Evolutionary conservation across 768 basidiomycete genomes (phyloP).

Genomic region (Termitomyces sp.): DNA sequence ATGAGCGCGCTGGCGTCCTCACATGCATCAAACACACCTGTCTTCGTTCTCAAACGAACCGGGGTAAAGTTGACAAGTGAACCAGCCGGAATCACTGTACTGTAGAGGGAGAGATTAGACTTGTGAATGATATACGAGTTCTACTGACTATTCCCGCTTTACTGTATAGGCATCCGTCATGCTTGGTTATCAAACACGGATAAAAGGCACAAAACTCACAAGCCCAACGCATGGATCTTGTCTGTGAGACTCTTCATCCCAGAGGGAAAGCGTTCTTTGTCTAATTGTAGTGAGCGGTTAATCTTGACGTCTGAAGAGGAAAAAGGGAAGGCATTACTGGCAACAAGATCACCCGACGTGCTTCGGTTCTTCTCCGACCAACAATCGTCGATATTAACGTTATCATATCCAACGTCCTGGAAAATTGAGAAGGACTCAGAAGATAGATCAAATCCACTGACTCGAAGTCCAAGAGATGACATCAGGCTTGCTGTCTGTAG

Average conservation of each 20-base stretch:
- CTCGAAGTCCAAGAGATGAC: slow-evolving; percentile 49
- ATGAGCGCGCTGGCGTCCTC: neutral
- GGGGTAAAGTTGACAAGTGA: slow-evolving; percentile 62
- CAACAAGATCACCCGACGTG: slow-evolving; percentile 46
- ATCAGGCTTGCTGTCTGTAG: slow-evolving; percentile 45
- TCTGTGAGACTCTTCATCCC: slow-evolving; percentile 54
- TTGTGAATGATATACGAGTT: neutral
- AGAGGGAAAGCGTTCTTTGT: slow-evolving; percentile 39
- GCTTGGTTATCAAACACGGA: neutral
- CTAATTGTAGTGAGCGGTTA: neutral
- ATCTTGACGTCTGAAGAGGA: neutral
- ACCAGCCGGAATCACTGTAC: slow-evolving; percentile 66
- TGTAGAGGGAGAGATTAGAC: slow-evolving; percentile 13
- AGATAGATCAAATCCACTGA: slow-evolving; percentile 12
- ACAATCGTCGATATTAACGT: slow-evolving; percentile 64
- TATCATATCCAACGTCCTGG: slow-evolving; percentile 53
- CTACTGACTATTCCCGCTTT: slow-evolving; percentile 37
- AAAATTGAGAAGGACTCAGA: neutral
- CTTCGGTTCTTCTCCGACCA: slow-evolving; percentile 54
- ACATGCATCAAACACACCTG: neutral
- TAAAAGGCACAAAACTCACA: slow-evolving; percentile 28
- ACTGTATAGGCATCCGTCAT: slow-evolving; percentile 13
- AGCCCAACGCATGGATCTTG: slow-evolving; percentile 50
- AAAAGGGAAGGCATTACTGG: slow-evolving; percentile 28
- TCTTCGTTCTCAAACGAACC: slow-evolving; percentile 57